These are phyloP conservation scores for Globisporangium emineosum DNA, from an alignment of 352 stramenopile species.

Conservation along the genomic window DNA sequence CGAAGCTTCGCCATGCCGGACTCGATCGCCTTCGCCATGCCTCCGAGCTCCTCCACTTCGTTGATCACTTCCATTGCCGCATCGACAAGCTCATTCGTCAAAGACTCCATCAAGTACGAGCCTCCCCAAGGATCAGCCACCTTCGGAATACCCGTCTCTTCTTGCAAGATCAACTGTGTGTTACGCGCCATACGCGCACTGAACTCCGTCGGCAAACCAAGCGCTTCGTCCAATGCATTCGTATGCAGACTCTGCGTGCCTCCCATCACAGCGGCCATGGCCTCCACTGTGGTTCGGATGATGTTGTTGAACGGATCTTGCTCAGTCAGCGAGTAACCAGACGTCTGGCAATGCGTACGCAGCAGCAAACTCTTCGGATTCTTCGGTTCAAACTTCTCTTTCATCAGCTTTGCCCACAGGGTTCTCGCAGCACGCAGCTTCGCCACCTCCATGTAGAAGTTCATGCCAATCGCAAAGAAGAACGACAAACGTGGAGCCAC, in stretches of 20 bases:
- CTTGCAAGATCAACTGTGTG: conserved; percentile 97
- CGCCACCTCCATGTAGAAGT: conserved; percentile 98
- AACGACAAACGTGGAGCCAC: conserved; percentile 95
- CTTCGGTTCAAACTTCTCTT: conserved; percentile 93
- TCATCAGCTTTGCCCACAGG: conserved; percentile 93
- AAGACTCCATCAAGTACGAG: conserved; percentile 96
- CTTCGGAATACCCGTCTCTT: conserved; percentile 93
- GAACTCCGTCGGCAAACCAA: conserved; percentile 96
- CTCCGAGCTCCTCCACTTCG: conserved; percentile 90
- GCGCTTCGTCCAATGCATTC: conserved; percentile 96
- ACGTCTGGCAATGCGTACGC: conserved; percentile 97
- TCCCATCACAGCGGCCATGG: conserved; percentile 76
- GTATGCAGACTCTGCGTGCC: conserved; percentile 98
- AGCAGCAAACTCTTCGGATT: conserved; percentile 93
- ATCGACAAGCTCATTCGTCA: conserved; percentile 91
- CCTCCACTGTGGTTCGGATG: conserved; percentile 96
- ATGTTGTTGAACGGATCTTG: conserved; percentile 99
- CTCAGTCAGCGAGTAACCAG: conserved; percentile 95
- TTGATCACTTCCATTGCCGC: conserved; percentile 67
- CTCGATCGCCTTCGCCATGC: conserved; percentile 97
- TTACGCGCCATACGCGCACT: conserved; percentile 95
- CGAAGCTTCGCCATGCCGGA: conserved; percentile 95
- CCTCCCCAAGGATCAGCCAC: conserved; percentile 96
- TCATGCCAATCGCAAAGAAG: conserved; percentile 98
- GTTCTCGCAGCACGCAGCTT: conserved; percentile 93